Evolutionary conservation across 2,329 filamentous ascomycete genomes (phyloP).

Genomic region (Davidsoniella australis): DNA sequence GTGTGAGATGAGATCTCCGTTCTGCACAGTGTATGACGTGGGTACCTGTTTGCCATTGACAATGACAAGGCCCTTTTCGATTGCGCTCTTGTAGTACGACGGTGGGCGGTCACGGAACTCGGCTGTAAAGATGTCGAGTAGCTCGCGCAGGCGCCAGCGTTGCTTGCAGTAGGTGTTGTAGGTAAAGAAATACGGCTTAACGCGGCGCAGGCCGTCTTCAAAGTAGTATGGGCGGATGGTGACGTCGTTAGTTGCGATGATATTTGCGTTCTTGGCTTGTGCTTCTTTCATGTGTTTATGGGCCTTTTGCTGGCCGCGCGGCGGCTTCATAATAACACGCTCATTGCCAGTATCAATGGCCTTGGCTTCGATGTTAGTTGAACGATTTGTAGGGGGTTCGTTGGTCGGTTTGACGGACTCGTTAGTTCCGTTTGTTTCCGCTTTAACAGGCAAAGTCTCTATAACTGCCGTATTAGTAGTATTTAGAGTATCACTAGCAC

Average conservation of each 20-base stretch:
- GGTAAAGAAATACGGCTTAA: constrained; percentile 77
- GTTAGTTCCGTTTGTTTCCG: not conserved
- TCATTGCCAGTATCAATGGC: constrained; percentile 9
- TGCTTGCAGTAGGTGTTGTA: constrained; percentile 94
- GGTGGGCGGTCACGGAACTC: constrained; percentile 81
- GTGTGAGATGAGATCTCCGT: constrained; percentile 83
- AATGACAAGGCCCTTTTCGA: constrained; percentile 60
- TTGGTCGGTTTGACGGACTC: not conserved
- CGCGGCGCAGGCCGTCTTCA: constrained; percentile 65
- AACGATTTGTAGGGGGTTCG: constrained; percentile 8
- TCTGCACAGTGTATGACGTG: constrained; percentile 56
- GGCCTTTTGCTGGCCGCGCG: constrained; percentile 12
- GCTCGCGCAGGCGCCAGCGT: constrained; percentile 65
- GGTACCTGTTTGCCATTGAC: constrained; percentile 60
- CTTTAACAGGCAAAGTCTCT: not conserved
- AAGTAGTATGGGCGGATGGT: constrained; percentile 60
- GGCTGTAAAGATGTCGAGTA: constrained; percentile 76
- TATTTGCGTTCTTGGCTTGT: constrained; percentile 10
- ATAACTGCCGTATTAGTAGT: not conserved
- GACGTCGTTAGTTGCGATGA: constrained; percentile 6
- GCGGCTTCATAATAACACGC: constrained; percentile 7
- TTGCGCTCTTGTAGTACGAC: constrained; percentile 77
- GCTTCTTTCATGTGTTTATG: constrained; percentile 10
- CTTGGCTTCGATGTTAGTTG: constrained; percentile 6
- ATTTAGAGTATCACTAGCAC: not conserved